These are phyloP conservation scores for Ustilago lituana DNA, from an alignment of 1,284 basidiomycete genomes.

Conservation along the genomic window DNA sequence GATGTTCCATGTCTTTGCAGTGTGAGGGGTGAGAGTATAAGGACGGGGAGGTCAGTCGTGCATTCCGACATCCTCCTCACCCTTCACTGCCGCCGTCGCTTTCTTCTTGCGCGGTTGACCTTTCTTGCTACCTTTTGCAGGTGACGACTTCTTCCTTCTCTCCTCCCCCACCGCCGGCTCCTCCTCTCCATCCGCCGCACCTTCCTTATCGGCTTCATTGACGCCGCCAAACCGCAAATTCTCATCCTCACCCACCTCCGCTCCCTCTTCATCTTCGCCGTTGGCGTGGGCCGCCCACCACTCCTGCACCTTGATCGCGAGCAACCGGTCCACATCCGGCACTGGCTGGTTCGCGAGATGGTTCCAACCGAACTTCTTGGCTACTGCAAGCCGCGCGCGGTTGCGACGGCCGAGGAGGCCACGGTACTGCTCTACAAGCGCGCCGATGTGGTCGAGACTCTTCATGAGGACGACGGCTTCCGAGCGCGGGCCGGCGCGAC, in stretches of 20 bases:
- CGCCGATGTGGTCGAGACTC: conserved; percentile 39
- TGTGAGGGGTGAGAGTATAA: too few relatives aligned
- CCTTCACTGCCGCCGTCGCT: not conserved
- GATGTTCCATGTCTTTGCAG: too few relatives aligned
- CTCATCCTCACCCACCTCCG: not conserved
- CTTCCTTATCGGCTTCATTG: not conserved
- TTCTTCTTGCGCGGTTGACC: conserved; percentile 13
- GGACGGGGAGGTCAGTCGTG: conserved; percentile 6
- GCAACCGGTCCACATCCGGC: conserved; percentile 24
- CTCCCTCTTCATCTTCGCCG: conserved; percentile 8
- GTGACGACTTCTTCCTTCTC: conserved; percentile 3
- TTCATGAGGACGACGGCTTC: conserved; percentile 58
- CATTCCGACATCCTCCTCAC: conserved; percentile 16
- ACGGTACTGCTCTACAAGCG: conserved; percentile 31
- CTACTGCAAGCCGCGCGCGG: conserved; percentile 36
- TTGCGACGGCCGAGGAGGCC: conserved; percentile 44
- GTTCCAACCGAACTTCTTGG: conserved; percentile 23
- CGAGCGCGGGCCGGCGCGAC: conserved; percentile 46
- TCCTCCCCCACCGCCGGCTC: conserved; percentile 5
- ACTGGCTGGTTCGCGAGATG: conserved; percentile 20
- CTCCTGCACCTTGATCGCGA: conserved; percentile 35
- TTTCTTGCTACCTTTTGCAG: conserved; percentile 12
- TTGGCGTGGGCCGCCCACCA: conserved; percentile 24
- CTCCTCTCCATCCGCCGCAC: not conserved
- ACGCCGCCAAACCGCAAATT: not conserved